These are phyloP conservation scores for Termitomyces sp. DNA, from an alignment of 768 basidiomycete genomes.

Conservation along the genomic window DNA sequence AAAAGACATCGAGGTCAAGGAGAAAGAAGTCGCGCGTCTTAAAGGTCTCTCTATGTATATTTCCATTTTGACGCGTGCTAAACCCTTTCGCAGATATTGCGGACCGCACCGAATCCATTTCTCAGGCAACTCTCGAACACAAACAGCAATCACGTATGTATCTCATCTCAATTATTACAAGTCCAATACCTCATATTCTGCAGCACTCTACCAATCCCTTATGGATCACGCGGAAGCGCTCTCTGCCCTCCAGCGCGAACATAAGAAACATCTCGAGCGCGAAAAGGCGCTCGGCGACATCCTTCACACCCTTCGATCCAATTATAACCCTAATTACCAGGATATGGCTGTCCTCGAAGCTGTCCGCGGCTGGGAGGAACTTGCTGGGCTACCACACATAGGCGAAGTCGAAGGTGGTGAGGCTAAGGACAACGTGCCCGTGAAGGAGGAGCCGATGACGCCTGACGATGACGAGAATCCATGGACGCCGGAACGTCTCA, in stretches of 20 bases:
- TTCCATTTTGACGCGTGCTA: not conserved
- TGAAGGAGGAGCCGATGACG: constrained; percentile 25
- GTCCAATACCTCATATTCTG: not conserved
- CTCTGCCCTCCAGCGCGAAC: constrained; percentile 68
- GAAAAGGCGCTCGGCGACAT: constrained; percentile 81
- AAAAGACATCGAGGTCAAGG: constrained; percentile 56
- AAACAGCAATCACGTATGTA: constrained; percentile 83
- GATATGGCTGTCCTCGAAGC: constrained; percentile 99
- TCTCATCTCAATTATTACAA: not conserved
- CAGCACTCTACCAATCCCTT: constrained; percentile 79
- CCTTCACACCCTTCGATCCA: constrained; percentile 70
- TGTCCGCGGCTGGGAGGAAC: constrained; percentile 87
- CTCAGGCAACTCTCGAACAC: constrained; percentile 75
- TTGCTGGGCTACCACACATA: constrained; percentile 67
- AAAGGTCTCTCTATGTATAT: constrained; percentile 42
- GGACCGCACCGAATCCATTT: constrained; percentile 72
- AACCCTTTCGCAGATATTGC: constrained; percentile 54
- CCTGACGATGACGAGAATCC: constrained; percentile 57
- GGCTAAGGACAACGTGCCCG: constrained; percentile 28
- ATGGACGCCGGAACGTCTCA: constrained; percentile 59
- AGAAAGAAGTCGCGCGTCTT: constrained; percentile 71
- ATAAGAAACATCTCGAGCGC: constrained; percentile 69
- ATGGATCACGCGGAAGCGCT: constrained; percentile 72
- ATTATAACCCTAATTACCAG: constrained; percentile 98
- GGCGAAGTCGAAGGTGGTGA: constrained; percentile 57